Evolutionary conservation across 2,329 filamentous ascomycete genomes (phyloP).

Genomic region (Aureobasidium subglaciale): DNA sequence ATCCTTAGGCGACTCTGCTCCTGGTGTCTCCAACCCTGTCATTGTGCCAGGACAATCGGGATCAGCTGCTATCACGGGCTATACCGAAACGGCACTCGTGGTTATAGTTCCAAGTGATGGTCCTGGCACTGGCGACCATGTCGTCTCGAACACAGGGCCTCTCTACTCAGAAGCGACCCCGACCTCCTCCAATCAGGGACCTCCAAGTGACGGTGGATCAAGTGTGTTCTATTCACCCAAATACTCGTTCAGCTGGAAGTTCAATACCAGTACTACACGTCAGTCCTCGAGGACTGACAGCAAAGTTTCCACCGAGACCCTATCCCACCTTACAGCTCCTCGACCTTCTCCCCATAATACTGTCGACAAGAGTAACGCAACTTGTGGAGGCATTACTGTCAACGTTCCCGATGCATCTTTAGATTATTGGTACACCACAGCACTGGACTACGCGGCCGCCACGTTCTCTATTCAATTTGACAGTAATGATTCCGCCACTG

Average conservation of each 20-base stretch:
- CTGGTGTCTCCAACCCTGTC: background rate
- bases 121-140: background rate
- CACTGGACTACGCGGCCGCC: conserved; percentile 28
- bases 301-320: background rate
- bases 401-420: conserved; percentile 29
- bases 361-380: conserved; percentile 7
- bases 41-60: background rate
- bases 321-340: background rate
- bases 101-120: background rate
- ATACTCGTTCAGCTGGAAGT: conserved; percentile 9
- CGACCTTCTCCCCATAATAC: background rate
- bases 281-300: background rate
- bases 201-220: background rate
- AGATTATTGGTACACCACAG: conserved; percentile 30
- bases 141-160: background rate
- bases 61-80: background rate
- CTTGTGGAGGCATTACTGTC: conserved; percentile 27
- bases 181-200: background rate
- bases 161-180: background rate
- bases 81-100: background rate
- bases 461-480: conserved; percentile 26
- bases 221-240: background rate
- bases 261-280: background rate
- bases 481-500: conserved; percentile 23
- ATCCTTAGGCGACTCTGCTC: background rate